phyloP scores from a whole-genome alignment of 2,329 filamentous ascomycete species.

The Purpureocillium lavendulum region DNA sequence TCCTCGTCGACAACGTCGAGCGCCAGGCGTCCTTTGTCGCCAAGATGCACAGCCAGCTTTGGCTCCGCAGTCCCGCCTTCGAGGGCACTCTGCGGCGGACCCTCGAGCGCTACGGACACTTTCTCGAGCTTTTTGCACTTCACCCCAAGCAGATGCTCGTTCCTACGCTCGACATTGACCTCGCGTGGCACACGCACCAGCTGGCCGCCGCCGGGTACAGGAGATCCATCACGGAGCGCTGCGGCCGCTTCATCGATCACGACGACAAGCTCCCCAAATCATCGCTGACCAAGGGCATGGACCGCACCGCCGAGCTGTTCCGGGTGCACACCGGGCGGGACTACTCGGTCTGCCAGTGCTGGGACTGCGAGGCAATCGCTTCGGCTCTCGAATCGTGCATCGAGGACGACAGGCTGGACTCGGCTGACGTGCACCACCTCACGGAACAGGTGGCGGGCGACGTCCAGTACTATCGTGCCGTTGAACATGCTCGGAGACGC shows the following conservation, averaged over 20 bases:
- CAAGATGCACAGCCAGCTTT: too few species aligned
- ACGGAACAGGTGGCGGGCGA: neutral
- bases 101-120: too few species aligned
- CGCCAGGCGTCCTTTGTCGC: too few species aligned
- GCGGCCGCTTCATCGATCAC: constrained; percentile 1
- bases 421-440: neutral
- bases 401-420: neutral
- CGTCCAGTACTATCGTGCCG: neutral
- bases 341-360: constrained; percentile 11
- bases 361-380: constrained; percentile 12
- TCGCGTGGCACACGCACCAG: neutral
- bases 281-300: constrained; percentile 5
- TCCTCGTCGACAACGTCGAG: too few species aligned
- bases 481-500: neutral
- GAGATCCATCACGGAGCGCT: neutral
- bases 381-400: constrained; percentile 9
- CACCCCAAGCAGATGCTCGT: too few species aligned
- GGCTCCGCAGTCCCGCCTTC: too few species aligned
- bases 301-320: constrained; percentile 10
- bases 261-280: constrained; percentile 12
- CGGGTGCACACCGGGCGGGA: constrained; percentile 7
- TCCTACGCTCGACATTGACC: neutral
- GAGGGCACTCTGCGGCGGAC: too few species aligned
- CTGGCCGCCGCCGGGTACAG: neutral
- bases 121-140: too few species aligned